phyloP scores from a whole-genome alignment of 2,329 filamentous ascomycete genomes.

The Venturiaceae sp. region DNA sequence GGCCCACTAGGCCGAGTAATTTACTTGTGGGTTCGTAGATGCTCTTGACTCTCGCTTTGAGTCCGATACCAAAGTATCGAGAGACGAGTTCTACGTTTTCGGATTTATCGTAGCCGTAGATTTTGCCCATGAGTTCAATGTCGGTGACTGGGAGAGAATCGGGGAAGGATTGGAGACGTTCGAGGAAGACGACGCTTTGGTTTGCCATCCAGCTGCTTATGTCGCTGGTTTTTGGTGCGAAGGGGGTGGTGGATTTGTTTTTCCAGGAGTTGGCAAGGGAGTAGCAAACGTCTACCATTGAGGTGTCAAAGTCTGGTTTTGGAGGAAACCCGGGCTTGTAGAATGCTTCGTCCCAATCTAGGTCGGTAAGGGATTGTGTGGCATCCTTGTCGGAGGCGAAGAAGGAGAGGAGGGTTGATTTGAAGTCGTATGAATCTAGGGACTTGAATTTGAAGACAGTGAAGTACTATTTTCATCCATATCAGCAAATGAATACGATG shows the following conservation, averaged over 20 bases:
- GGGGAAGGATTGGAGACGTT: slow-evolving; percentile 57
- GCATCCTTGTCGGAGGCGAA: slow-evolving; percentile 59
- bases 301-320: slow-evolving; percentile 86
- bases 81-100: slow-evolving; percentile 80
- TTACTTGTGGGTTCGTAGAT: slow-evolving; percentile 63
- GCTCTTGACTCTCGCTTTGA: slow-evolving; percentile 60
- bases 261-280: slow-evolving; percentile 75
- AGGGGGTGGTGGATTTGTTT: slow-evolving; percentile 31
- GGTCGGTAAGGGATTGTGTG: slow-evolving; percentile 52
- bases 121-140: slow-evolving; percentile 61
- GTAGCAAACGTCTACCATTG: slow-evolving; percentile 78
- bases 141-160: slow-evolving; percentile 54
- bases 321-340: slow-evolving; percentile 81
- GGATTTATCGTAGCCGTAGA: slow-evolving; percentile 64
- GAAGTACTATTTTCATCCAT: slow-evolving; percentile 56
- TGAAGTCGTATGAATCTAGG: slow-evolving; percentile 91
- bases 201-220: slow-evolving; percentile 70
- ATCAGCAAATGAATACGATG: too few relatives aligned
- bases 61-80: slow-evolving; percentile 69
- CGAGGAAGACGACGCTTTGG: slow-evolving; percentile 86
- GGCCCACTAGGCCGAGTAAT: slow-evolving; percentile 69
- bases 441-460: slow-evolving; percentile 75
- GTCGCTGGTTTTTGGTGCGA: slow-evolving; percentile 58
- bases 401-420: slow-evolving; percentile 75
- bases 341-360: slow-evolving; percentile 89